Conservation (phyloP, 805 yeast genomes). For the Wickerhamomyces queroliae region DNA sequence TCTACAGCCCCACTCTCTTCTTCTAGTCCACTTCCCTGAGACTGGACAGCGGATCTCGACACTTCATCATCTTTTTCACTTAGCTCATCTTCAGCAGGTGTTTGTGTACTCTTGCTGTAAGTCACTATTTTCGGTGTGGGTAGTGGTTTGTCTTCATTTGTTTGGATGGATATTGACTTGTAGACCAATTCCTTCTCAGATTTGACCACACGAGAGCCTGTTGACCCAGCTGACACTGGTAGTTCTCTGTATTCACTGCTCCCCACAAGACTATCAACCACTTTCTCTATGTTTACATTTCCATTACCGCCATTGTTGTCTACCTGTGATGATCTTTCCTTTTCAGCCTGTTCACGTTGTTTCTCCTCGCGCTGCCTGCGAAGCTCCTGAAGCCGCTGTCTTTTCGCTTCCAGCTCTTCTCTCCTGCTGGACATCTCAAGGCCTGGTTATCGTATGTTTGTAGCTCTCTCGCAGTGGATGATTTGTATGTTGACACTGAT, state of each 20-base stretch:
- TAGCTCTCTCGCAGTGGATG: neutral
- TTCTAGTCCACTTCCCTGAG: too few relatives aligned
- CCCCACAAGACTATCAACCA: neutral
- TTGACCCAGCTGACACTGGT: neutral
- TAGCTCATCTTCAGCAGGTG: conserved; percentile 4
- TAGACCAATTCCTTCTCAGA: neutral
- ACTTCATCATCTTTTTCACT: neutral
- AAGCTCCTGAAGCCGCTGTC: conserved; percentile 44
- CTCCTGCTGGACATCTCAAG: conserved; percentile 26
- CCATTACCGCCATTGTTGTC: neutral
- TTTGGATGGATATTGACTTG: conserved; percentile 1
- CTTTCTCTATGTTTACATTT: neutral
- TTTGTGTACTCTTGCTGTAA: conserved; percentile 23
- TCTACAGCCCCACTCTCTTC: neutral
- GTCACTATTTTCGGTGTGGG: conserved; percentile 10
- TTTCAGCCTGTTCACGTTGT: conserved; percentile 6
- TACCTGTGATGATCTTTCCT: neutral
- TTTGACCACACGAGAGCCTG: neutral
- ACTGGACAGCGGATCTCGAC: too few relatives aligned
- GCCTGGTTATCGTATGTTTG: too few relatives aligned
- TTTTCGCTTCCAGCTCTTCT: conserved; percentile 45
- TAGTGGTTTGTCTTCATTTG: conserved; percentile 1
- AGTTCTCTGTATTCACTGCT: neutral
- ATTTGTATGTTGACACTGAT: neutral
- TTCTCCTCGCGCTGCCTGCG: conserved; percentile 37